Evolutionary conservation across 257 asterid genomes (phyloP), one percentile per base, ranked within the genome.

Genomic region (Primulina tabacum): DNA sequence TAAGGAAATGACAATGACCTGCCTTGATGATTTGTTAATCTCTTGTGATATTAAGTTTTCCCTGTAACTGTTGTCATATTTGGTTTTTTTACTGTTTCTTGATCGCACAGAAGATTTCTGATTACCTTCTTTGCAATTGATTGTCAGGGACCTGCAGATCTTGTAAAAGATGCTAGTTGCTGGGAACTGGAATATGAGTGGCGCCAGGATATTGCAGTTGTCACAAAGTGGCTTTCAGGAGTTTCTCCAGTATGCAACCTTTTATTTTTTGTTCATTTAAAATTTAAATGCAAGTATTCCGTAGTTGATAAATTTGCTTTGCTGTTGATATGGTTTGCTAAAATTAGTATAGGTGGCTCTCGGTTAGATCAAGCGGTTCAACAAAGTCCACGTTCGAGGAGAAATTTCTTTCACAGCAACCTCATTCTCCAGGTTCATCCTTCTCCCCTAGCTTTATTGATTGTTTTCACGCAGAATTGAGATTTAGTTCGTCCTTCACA

Each of bases 191-290:
- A 94, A 68, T 88, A 94, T 62, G 97, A 94, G 76, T 94, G 99
- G 99, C 92, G 96, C 17, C 99, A 94, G 84, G 99, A 94, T 78
- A 94, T 91, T 80, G 99, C 97, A 64, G 99, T 94, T 75, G 95
- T 83, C 67, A 91, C 99, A 5, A 94, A 94, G 83, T 94, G 99
- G 99, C 81, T 94, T 60, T 91, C 99, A 6, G 99, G 99, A 75
- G 91, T 86, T 72, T 91, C 99, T 81, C 96, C 97, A 59, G 99
- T 94, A 89, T 79, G 96, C 78, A 68, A 68, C 70, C 81, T 55
- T 74, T 77, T 64, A 34, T 52, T 69, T 18, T 26, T 11, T 64
- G 55, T 81, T 53, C 58, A 65, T 4, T 28, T 3, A 4, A 32
- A 32, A 37, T 74, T 74, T 58, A 30, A 65, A 56, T 60, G 21